phyloP scores from a whole-genome alignment of 768 basidiomycete genomes.

The Naematelia encephala region DNA sequence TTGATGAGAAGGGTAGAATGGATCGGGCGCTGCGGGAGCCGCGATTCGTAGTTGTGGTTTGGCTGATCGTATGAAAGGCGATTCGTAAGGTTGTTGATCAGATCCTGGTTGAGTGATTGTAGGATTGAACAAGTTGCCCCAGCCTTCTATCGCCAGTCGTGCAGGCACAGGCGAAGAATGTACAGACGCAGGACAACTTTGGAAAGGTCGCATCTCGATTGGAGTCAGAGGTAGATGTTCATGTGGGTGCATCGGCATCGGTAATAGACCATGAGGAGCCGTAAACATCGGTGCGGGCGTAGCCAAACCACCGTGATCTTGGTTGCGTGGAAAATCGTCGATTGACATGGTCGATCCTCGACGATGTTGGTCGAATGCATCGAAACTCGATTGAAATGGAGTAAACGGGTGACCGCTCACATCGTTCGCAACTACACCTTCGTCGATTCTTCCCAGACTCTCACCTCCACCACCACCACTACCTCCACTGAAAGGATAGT shows the following conservation, averaged over 20 bases:
- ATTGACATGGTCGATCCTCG: slow-evolving; percentile 1
- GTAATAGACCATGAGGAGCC: neutral
- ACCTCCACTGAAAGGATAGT: neutral
- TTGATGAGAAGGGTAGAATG: neutral
- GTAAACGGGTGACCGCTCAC: slow-evolving; percentile 1
- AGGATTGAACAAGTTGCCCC: neutral
- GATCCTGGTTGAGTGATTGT: neutral
- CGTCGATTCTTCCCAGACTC: neutral
- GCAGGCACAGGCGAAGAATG: slow-evolving; percentile 12
- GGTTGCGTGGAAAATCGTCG: neutral
- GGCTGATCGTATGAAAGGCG: neutral
- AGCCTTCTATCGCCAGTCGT: neutral
- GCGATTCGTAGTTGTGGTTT: slow-evolving; percentile 13
- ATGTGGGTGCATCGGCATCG: neutral
- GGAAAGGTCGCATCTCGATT: neutral
- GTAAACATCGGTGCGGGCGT: slow-evolving; percentile 3
- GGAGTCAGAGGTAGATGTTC: neutral
- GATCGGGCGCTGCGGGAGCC: slow-evolving; percentile 18
- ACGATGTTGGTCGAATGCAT: neutral
- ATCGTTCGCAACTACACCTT: slow-evolving; percentile 1
- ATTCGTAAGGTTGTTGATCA: neutral
- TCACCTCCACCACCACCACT: neutral
- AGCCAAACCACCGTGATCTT: too few species aligned
- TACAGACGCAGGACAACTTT: slow-evolving; percentile 17
- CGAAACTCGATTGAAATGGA: slow-evolving; percentile 2